Evolutionary conservation across 345 rosid species (phyloP).

Genomic region (Punica granatum): DNA sequence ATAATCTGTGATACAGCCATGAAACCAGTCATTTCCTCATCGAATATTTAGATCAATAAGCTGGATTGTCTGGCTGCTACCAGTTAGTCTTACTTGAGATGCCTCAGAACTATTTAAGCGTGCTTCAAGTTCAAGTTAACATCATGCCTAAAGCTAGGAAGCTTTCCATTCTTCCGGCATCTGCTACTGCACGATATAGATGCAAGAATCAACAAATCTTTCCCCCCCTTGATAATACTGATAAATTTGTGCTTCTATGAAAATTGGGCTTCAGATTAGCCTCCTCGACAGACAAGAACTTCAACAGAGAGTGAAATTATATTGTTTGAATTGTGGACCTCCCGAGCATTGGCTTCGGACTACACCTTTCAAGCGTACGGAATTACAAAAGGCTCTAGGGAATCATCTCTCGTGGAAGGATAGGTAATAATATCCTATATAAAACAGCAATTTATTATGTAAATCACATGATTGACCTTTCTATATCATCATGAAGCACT

Average conservation of each 20-base stretch:
- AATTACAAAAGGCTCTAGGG: slow-evolving; percentile 87
- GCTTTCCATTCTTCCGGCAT: neutral
- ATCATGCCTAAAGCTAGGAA: neutral
- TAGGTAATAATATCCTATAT: slow-evolving; percentile 32
- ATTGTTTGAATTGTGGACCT: slow-evolving; percentile 56
- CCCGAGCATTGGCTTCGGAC: slow-evolving; percentile 87
- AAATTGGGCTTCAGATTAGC: slow-evolving; percentile 40
- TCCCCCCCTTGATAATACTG: neutral
- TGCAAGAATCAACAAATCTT: neutral
- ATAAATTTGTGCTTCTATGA: neutral
- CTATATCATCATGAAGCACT: neutral
- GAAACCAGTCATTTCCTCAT: neutral
- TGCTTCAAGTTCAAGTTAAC: neutral
- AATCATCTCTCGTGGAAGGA: slow-evolving; percentile 99
- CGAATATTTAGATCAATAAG: neutral
- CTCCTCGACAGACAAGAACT: slow-evolving; percentile 80
- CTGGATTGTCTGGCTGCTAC: neutral
- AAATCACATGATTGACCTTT: neutral
- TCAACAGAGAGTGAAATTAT: slow-evolving; percentile 53
- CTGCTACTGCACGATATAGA: neutral
- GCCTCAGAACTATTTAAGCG: neutral
- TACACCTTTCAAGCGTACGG: slow-evolving; percentile 74
- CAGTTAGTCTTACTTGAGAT: neutral
- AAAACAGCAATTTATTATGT: neutral
- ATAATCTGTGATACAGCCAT: neutral